phyloP scores from a whole-genome alignment of 2,329 filamentous ascomycete species.

The Drechslera avenae region DNA sequence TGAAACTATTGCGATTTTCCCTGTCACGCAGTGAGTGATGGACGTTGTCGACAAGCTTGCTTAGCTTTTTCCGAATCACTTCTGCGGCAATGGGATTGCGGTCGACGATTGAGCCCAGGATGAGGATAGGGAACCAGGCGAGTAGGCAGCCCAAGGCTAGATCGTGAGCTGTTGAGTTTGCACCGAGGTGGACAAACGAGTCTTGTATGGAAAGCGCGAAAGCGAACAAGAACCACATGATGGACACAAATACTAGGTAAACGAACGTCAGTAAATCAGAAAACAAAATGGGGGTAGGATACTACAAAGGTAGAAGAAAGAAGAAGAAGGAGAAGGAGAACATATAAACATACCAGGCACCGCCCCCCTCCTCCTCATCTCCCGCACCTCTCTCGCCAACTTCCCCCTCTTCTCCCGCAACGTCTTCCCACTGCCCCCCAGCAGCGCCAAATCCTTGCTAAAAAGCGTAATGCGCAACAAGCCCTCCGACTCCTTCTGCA shows the following conservation, averaged over 20 bases:
- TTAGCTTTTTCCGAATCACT: constrained; percentile 48
- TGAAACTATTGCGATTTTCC: constrained; percentile 32
- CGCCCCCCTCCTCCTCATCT: constrained; percentile 49
- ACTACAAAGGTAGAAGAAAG: too few species aligned
- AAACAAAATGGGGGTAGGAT: too few species aligned
- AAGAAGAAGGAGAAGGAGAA: too few species aligned
- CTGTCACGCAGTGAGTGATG: constrained; percentile 40
- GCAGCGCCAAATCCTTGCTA: constrained; percentile 45
- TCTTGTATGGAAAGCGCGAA: constrained; percentile 46
- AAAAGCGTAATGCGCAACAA: constrained; percentile 50
- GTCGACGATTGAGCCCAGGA: constrained; percentile 54
- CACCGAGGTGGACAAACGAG: constrained; percentile 45
- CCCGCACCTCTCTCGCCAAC: constrained; percentile 50
- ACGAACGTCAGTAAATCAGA: too few species aligned
- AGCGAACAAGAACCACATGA: constrained; percentile 52
- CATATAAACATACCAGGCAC: constrained; percentile 35
- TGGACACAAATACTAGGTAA: constrained; percentile 46
- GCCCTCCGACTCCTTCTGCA: constrained; percentile 45
- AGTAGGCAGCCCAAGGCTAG: constrained; percentile 53
- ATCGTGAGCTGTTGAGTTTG: constrained; percentile 52
- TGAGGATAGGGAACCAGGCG: constrained; percentile 54
- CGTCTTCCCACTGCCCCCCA: constrained; percentile 28
- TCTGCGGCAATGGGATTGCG: constrained; percentile 53
- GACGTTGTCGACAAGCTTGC: constrained; percentile 48
- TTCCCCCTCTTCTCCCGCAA: constrained; percentile 43